A percentile compares a stretch with the other conserved stretches of the same genome.
These are phyloP conservation scores for Acanthamoeba triangularis DNA, from an alignment of 208 protist species.

Conservation along the genomic window DNA sequence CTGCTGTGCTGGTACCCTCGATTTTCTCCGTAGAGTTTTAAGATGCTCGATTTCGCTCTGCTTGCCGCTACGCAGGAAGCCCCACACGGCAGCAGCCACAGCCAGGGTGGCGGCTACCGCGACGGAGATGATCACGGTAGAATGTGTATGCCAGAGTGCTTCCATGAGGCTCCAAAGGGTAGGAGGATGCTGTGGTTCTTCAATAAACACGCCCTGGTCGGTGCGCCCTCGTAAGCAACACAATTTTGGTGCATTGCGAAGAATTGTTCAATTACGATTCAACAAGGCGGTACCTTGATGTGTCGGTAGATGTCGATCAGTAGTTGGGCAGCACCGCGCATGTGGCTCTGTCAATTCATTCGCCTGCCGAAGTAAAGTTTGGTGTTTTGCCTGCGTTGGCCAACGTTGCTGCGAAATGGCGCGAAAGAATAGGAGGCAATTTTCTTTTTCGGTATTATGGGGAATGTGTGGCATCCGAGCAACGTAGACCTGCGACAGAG, in stretches of 20 bases:
- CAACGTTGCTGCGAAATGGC: too few species aligned
- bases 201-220: too few species aligned
- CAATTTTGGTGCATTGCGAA: too few species aligned
- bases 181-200: not conserved
- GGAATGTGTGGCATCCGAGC: not conserved
- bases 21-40: not conserved
- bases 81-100: not conserved
- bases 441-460: not conserved
- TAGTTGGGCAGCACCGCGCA: too few species aligned
- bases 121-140: not conserved
- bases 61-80: not conserved
- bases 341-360: too few species aligned
- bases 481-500: not conserved
- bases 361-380: too few species aligned
- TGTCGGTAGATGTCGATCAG: too few species aligned
- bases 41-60: not conserved
- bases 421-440: not conserved
- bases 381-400: too few species aligned
- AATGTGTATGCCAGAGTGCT: not conserved
- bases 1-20: not conserved
- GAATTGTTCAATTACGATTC: too few species aligned
- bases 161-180: not conserved
- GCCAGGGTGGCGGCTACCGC: not conserved
- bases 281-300: too few species aligned
- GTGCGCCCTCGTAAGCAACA: too few species aligned